Evolutionary conservation across 2,329 filamentous ascomycete species (phyloP), one percentile per base, ranked within the genome.

Genomic region (Microdochium paspali): DNA sequence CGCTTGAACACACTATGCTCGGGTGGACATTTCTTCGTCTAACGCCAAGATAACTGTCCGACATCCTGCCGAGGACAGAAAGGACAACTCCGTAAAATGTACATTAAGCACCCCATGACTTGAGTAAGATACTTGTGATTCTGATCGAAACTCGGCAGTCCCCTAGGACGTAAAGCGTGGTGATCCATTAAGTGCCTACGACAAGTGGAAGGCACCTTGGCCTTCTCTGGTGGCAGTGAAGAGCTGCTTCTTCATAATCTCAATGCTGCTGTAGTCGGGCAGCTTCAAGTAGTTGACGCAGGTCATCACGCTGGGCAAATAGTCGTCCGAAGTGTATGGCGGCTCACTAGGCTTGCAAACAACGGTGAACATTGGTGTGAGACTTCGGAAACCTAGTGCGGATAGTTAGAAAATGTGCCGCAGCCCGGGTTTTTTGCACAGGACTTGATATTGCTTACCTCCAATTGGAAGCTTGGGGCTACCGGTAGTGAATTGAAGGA

Each of bases 251-350:
- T 78, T 84, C 67, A 98, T 81, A 46, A 85, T 76, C 2, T 87
- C 79, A 52, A 95, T 70, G 56, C 72, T 82, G 55, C 83, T 91
- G 68, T 98, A 98, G 66, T 98, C 89, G 20, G 93, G 93, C 61
- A 98, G 77, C 69, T 98, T 98, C 59, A 98, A 80, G 64, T 98
- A 98, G 67, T 98, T 98, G 67, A 95, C 93, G 65, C 94, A 98
- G 10, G 94, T 98, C 94, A 98, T 98, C 64, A 98, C 94, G 63
- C 90, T 97, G 12, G 94, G 93, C n/a, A 98, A 77, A 60, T 97
- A 98, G 69, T 98, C 93, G 61, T 98, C 93, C 4, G 91, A 91
- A 3, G 84, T 85, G 65, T 90, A 93, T 2, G 93, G 93, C 15
- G 89, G 82, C 62, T 98, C 93, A 65, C 88, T 95, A n/a, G 91